Conservation (phyloP, 345 rosid species). For the Citrus reticulata region DNA sequence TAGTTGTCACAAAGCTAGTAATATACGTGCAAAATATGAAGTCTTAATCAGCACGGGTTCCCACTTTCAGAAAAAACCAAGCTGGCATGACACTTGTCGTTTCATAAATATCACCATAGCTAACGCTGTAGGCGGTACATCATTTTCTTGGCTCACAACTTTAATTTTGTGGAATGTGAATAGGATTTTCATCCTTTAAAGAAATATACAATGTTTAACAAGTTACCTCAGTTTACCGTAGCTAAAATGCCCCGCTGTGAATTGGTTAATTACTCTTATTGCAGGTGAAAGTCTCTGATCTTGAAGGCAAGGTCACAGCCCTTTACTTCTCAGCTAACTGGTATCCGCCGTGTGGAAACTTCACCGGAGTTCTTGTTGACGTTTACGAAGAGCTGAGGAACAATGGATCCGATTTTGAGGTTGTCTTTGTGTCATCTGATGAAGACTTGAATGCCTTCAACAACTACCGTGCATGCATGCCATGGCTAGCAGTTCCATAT, state of each 20-base stretch:
- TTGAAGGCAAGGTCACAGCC: slow-evolving; percentile 50
- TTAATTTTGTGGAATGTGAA: neutral
- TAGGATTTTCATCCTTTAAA: neutral
- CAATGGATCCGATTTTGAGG: slow-evolving; percentile 39
- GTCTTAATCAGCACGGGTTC: slow-evolving; percentile 17
- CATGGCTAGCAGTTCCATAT: slow-evolving; percentile 58
- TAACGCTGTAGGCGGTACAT: slow-evolving; percentile 13
- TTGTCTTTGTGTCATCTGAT: slow-evolving; percentile 55
- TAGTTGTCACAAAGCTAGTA: slow-evolving; percentile 1
- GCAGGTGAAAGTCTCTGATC: slow-evolving; percentile 50
- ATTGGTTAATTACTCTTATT: neutral
- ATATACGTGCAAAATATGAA: neutral
- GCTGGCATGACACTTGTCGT: slow-evolving; percentile 9
- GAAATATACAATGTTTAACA: neutral
- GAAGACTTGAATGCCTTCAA: slow-evolving; percentile 52
- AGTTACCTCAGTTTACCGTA: neutral
- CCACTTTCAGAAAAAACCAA: slow-evolving; percentile 20
- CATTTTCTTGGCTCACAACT: slow-evolving; percentile 3
- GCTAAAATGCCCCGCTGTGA: neutral
- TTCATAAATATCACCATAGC: neutral
- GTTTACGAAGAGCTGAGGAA: slow-evolving; percentile 39
- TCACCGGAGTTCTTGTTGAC: slow-evolving; percentile 30
- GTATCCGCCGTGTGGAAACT: slow-evolving; percentile 47
- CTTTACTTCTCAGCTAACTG: slow-evolving; percentile 69
- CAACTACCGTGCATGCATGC: slow-evolving; percentile 47